phyloP scores from a whole-genome alignment of 768 basidiomycete genomes.

The Leccinum ochraceum region DNA sequence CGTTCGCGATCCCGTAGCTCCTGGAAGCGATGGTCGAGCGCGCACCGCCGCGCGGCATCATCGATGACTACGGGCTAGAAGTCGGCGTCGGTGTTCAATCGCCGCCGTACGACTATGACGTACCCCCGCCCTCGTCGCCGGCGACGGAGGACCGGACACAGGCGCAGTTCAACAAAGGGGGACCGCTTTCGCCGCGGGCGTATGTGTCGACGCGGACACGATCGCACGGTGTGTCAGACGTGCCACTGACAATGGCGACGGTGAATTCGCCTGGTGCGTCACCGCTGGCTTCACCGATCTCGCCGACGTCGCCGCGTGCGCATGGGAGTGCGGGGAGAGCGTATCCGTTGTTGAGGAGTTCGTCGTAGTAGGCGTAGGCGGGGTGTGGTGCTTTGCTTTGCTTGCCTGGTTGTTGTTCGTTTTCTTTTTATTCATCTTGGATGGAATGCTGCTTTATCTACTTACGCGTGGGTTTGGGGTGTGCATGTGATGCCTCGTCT shows the following conservation, averaged over 20 bases:
- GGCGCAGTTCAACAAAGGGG: conserved; percentile 29
- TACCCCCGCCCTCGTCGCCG: conserved; percentile 10
- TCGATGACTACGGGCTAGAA: conserved; percentile 59
- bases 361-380: neutral
- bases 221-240: conserved; percentile 28
- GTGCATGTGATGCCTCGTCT: too few species aligned
- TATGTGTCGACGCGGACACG: conserved; percentile 47
- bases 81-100: conserved; percentile 9
- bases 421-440: neutral
- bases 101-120: conserved; percentile 9
- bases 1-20: conserved; percentile 53
- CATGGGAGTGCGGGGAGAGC: neutral
- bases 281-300: conserved; percentile 11
- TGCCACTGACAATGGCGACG: neutral
- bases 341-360: conserved; percentile 14
- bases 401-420: rapidly evolving
- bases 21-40: conserved; percentile 86
- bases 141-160: conserved; percentile 23
- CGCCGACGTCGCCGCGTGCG: conserved; percentile 16
- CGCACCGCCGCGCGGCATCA: conserved; percentile 71
- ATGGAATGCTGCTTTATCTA: neutral
- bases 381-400: too few species aligned
- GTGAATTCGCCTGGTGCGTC: conserved; percentile 29
- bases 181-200: conserved; percentile 47
- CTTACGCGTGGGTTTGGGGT: neutral